These are phyloP conservation scores for Triangularia verruculosa DNA, from an alignment of 2,329 filamentous ascomycete genomes.

Conservation along the genomic window DNA sequence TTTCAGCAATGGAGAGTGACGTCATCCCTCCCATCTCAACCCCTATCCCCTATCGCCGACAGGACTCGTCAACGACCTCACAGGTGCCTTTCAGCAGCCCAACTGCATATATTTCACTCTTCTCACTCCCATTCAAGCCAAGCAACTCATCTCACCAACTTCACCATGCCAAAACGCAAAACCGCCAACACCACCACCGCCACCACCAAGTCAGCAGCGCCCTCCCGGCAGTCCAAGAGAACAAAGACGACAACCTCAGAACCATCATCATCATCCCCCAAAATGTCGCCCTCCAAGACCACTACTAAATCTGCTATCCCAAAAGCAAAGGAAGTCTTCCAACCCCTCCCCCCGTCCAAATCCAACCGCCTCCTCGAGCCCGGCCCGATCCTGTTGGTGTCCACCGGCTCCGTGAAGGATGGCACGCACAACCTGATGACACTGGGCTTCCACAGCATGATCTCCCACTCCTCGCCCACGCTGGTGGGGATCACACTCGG, in stretches of 20 bases:
- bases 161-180: background rate
- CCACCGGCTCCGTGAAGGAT: background rate
- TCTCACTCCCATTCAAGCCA: background rate
- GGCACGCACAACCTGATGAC: background rate
- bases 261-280: background rate
- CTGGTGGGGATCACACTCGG: background rate
- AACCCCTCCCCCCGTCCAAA: background rate
- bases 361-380: background rate
- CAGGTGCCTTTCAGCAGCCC: background rate
- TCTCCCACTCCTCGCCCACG: background rate
- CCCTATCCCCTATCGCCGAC: background rate
- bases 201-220: background rate
- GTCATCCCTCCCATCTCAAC: background rate
- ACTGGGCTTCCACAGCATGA: background rate
- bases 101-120: background rate
- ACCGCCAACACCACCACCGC: background rate
- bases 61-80: background rate
- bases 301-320: background rate
- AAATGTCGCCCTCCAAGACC: background rate
- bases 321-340: background rate
- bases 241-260: background rate
- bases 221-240: background rate
- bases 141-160: background rate
- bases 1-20: background rate
- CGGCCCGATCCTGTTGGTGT: background rate